Conservation (phyloP, 176 grass and related monocot genomes). For the Areca catechu region DNA sequence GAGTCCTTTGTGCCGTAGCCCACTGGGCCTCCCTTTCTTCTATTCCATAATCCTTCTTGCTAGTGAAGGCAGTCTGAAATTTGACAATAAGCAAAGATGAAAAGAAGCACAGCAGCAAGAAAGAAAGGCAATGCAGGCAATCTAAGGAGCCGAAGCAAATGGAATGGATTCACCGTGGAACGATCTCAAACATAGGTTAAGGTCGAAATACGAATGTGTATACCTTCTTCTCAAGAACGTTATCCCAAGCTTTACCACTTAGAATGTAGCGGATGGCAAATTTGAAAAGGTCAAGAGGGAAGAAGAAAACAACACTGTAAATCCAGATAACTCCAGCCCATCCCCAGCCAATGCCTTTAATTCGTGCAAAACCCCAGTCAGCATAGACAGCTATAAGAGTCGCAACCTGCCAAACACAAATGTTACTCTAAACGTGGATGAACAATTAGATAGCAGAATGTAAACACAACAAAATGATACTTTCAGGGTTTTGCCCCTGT, state of each 20-base stretch:
- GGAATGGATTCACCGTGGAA: too few species aligned
- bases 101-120: background rate
- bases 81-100: background rate
- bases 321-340: constrained; percentile 21
- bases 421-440: too few species aligned
- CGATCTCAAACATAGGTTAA: too few species aligned
- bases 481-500: too few species aligned
- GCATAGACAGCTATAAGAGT: constrained; percentile 18
- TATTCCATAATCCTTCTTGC: constrained; percentile 18
- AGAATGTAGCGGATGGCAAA: constrained; percentile 16
- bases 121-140: background rate
- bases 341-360: constrained; percentile 18
- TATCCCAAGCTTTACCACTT: constrained; percentile 20
- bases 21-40: constrained; percentile 25
- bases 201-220: too few species aligned
- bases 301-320: constrained; percentile 17
- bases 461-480: too few species aligned
- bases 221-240: constrained; percentile 17
- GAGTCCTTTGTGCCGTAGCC: constrained; percentile 15
- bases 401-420: constrained; percentile 5
- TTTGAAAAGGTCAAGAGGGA: constrained; percentile 20
- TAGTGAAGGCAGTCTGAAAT: constrained; percentile 13
- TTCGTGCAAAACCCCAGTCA: constrained; percentile 14
- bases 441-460: too few species aligned
- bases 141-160: too few species aligned